Evolutionary conservation across 768 basidiomycete species (phyloP).

Genomic region (Pleurotus tuoliensis): DNA sequence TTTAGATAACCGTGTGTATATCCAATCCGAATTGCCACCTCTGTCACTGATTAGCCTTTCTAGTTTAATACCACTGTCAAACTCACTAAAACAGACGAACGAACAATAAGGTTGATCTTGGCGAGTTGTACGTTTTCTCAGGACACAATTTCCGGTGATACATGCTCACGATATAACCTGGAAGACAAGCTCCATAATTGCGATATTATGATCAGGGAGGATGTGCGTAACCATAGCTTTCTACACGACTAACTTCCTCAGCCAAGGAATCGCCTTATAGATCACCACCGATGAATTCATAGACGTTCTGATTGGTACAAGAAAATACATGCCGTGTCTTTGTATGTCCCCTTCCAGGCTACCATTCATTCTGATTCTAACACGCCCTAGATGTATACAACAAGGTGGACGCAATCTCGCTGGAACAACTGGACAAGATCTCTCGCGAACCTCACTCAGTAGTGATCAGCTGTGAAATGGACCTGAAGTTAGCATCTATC

Average conservation of each 20-base stretch:
- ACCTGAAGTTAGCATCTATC: slow-evolving; percentile 63
- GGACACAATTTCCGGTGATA: neutral
- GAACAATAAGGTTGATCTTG: slow-evolving; percentile 89
- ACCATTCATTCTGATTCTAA: neutral
- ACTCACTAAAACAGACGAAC: slow-evolving; percentile 91
- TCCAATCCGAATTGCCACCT: neutral
- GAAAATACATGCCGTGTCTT: slow-evolving; percentile 93
- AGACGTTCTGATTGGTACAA: slow-evolving; percentile 92
- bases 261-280: slow-evolving; percentile 31
- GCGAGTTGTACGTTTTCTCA: slow-evolving; percentile 63
- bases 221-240: slow-evolving; percentile 46
- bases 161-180: neutral
- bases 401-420: slow-evolving; percentile 88
- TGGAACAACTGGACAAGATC: slow-evolving; percentile 79
- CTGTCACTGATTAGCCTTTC: neutral
- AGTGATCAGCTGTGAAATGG: slow-evolving; percentile 97
- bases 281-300: slow-evolving; percentile 97
- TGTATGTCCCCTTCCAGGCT: slow-evolving; percentile 46
- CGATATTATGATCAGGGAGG: slow-evolving; percentile 98
- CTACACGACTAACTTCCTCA: too few relatives aligned
- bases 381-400: slow-evolving; percentile 78
- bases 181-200: slow-evolving; percentile 88
- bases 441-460: slow-evolving; percentile 79
- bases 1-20: too few relatives aligned
- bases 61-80: slow-evolving; percentile 90